A percentile compares a stretch with the other conserved stretches of the same genome.
Evolutionary conservation across 805 yeast genomes (phyloP).

Genomic region (Metschnikowia cubensis): DNA sequence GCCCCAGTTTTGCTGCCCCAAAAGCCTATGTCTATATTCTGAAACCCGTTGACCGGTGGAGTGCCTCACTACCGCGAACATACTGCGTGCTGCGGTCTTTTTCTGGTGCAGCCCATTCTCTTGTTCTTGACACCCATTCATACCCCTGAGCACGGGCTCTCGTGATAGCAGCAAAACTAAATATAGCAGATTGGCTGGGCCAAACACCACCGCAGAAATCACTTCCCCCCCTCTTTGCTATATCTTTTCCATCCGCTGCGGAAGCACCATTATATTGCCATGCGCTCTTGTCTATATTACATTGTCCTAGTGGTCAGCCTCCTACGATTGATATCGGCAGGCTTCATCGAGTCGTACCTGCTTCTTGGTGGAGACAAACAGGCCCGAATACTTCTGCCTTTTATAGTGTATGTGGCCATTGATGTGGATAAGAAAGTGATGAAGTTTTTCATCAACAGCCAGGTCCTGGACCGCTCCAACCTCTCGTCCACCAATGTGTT

Average conservation of each 20-base stretch:
- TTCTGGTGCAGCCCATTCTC: slow-evolving; percentile 1
- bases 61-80: not conserved
- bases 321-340: slow-evolving; percentile 13
- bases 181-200: not conserved
- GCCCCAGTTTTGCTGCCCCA: not conserved
- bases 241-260: not conserved
- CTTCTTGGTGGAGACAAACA: slow-evolving; percentile 11
- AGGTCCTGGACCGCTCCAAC: slow-evolving; percentile 17
- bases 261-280: not conserved
- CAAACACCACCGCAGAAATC: not conserved
- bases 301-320: slow-evolving; percentile 10
- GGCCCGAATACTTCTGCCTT: slow-evolving; percentile 14
- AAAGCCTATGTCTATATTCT: not conserved
- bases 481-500: slow-evolving; percentile 11
- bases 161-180: not conserved
- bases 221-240: not conserved
- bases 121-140: not conserved
- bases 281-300: not conserved
- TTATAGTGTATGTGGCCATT: slow-evolving; percentile 34
- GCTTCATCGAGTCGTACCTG: slow-evolving; percentile 23
- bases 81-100: slow-evolving; percentile 3
- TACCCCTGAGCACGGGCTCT: not conserved
- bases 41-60: too few relatives aligned
- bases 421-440: slow-evolving; percentile 27
- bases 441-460: slow-evolving; percentile 34